Evolutionary conservation across 2,329 filamentous ascomycete species (phyloP).

Genomic region (Fusarium subglutinans): DNA sequence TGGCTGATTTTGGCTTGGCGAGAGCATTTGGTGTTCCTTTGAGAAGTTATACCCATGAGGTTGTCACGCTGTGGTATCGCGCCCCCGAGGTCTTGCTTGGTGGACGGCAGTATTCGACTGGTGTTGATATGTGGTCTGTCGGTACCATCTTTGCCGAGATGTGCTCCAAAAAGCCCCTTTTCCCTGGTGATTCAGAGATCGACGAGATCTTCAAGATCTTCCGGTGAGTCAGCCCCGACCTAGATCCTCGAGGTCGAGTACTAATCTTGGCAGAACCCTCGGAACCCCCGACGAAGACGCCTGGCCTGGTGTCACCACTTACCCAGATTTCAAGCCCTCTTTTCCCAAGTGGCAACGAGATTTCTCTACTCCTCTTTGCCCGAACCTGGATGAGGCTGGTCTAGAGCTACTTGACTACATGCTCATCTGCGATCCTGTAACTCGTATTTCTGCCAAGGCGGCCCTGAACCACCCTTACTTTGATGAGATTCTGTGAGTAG

Average conservation of each 20-base stretch:
- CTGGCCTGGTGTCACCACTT: slow-evolving; percentile 91
- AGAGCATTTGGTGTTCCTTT: slow-evolving; percentile 91
- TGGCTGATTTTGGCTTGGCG: slow-evolving; percentile 89
- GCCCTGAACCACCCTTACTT: slow-evolving; percentile 89
- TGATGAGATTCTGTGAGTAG: slow-evolving; percentile 45
- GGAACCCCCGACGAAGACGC: slow-evolving; percentile 83
- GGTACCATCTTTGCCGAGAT: slow-evolving; percentile 97
- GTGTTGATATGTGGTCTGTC: slow-evolving; percentile 95
- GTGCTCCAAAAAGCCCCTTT: slow-evolving; percentile 92
- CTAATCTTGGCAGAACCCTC: slow-evolving; percentile 64
- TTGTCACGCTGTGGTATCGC: slow-evolving; percentile 94
- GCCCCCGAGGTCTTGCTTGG: slow-evolving; percentile 90
- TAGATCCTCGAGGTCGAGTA: background rate
- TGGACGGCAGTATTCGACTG: slow-evolving; percentile 90
- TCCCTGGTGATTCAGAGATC: slow-evolving; percentile 83
- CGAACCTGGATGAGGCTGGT: slow-evolving; percentile 77
- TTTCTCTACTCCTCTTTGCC: slow-evolving; percentile 70
- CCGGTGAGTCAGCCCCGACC: slow-evolving; percentile 63
- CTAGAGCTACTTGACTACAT: slow-evolving; percentile 74
- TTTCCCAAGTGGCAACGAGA: slow-evolving; percentile 92
- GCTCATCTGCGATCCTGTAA: slow-evolving; percentile 87
- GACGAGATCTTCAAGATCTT: slow-evolving; percentile 66
- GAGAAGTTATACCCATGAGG: slow-evolving; percentile 93
- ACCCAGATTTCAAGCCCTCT: slow-evolving; percentile 90
- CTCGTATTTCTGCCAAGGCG: slow-evolving; percentile 88